Base-by-base conservation (phyloP, 2,329 filamentous ascomycete species). In the Polytolypa hystricis region DNA sequence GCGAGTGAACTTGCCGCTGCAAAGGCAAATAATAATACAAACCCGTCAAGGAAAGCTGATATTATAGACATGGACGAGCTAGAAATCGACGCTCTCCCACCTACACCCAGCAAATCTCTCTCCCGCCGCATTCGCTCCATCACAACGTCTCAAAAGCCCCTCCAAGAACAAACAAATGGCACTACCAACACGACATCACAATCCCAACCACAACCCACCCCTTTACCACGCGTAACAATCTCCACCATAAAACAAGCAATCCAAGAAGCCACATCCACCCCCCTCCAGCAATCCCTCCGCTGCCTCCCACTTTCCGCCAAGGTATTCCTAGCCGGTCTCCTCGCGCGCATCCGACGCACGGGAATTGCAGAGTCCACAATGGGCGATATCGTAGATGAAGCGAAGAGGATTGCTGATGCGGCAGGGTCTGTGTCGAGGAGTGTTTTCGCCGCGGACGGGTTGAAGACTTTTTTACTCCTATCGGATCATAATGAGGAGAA, bases 171-270 rank as follows among this genome's bases (percentile, higher is more conserved):
- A 42, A 43, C 15, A 31, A 31, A 41, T 18, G 33, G 30, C 16
- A 30, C 42, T 37, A 29, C 47, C 14, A n/a, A 46, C 34, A 16
- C 46, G 38, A 15, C 45, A 8, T 20, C 11, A 39, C 43, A 50
- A 39, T 42, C 49, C 26, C 36, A 47, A 37, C 37, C 8, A 53
- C 53, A 55, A 47, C 43, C 44, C 52, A 57, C 55, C 39, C 62
- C 39, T 31, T 57, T 53, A 14, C 67, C 67, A 23, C 73, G 79
- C 35, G 91, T 98, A 27, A 95, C 86, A 1, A 95, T 96, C 52
- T 78, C 82, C 35, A 95, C 85, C 3, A 82, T 96, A 57, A 93
- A 93, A 59, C 79, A 84, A 53, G 91, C 91, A 23, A 96, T 98
- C 58, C 84, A 83, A 51, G 91, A 98, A 64, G 87, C 89, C 4